phyloP scores from a whole-genome alignment of 345 rosid genomes.

The Lumnitzera littorea region DNA sequence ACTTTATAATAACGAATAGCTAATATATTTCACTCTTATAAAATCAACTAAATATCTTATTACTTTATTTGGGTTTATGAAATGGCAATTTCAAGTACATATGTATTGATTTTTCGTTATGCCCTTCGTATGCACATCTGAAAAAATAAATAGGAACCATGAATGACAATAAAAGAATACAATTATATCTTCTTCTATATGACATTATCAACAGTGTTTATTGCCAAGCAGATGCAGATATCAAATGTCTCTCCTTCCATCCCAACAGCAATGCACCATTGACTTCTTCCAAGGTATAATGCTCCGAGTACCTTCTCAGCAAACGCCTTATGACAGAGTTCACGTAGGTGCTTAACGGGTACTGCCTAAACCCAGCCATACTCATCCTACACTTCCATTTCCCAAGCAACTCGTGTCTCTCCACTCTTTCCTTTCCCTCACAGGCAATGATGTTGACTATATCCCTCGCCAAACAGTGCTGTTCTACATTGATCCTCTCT shows the following conservation, averaged over 20 bases:
- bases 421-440: conserved; percentile 68
- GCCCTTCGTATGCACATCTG: too few species aligned
- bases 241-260: conserved; percentile 54
- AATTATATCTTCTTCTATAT: too few species aligned
- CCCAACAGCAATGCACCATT: conserved; percentile 65
- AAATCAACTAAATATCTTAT: too few species aligned
- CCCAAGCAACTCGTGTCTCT: conserved; percentile 60
- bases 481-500: conserved; percentile 46
- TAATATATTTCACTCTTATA: too few species aligned
- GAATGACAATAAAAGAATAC: too few species aligned
- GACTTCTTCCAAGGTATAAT: conserved; percentile 44
- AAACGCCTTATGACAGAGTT: conserved; percentile 46
- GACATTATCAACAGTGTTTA: conserved; percentile 10
- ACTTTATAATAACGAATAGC: too few species aligned
- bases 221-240: conserved; percentile 72
- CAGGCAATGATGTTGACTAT: conserved; percentile 59
- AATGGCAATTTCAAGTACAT: too few species aligned
- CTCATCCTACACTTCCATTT: conserved; percentile 70
- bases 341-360: conserved; percentile 44
- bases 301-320: conserved; percentile 40
- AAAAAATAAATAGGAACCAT: too few species aligned
- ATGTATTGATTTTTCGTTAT: too few species aligned
- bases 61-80: too few species aligned
- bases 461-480: conserved; percentile 65
- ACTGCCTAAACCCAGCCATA: conserved; percentile 63